Conservation (phyloP, 129 eudicot species). For the Chrysanthemum lavandulifolium region DNA sequence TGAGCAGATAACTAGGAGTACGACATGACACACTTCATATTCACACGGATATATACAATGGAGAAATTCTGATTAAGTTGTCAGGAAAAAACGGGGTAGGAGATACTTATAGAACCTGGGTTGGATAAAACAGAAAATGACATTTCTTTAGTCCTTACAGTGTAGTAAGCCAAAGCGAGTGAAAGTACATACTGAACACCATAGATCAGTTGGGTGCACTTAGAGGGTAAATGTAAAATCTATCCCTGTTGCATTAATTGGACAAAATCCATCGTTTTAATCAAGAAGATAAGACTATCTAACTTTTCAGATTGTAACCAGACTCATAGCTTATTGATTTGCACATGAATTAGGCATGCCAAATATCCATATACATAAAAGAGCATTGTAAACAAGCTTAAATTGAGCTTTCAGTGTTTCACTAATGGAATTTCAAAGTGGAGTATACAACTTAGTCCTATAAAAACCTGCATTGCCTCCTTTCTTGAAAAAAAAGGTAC, state of each 20-base stretch:
- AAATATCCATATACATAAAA: not conserved
- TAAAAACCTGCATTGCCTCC: not conserved
- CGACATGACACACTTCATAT: too few relatives aligned
- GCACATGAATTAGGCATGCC: not conserved
- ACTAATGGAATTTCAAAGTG: slow-evolving; percentile 3
- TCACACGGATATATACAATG: too few relatives aligned
- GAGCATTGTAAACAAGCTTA: not conserved
- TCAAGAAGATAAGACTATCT: not conserved
- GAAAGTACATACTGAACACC: not conserved
- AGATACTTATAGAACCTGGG: not conserved
- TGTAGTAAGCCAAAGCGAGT: slow-evolving; percentile 5
- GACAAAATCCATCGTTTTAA: slow-evolving; percentile 5
- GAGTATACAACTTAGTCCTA: not conserved
- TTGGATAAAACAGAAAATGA: not conserved
- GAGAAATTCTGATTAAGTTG: not conserved
- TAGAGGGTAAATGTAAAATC: not conserved
- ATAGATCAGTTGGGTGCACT: not conserved
- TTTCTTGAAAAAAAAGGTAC: not conserved
- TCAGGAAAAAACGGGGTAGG: not conserved
- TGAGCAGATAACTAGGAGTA: too few relatives aligned
- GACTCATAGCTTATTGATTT: not conserved
- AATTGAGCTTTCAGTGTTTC: not conserved
- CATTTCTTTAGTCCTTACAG: not conserved
- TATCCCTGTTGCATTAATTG: not conserved
- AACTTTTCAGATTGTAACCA: not conserved